Evolutionary conservation across 2,329 filamentous ascomycete species (phyloP).

Genomic region (Aspergillus bombycis): DNA sequence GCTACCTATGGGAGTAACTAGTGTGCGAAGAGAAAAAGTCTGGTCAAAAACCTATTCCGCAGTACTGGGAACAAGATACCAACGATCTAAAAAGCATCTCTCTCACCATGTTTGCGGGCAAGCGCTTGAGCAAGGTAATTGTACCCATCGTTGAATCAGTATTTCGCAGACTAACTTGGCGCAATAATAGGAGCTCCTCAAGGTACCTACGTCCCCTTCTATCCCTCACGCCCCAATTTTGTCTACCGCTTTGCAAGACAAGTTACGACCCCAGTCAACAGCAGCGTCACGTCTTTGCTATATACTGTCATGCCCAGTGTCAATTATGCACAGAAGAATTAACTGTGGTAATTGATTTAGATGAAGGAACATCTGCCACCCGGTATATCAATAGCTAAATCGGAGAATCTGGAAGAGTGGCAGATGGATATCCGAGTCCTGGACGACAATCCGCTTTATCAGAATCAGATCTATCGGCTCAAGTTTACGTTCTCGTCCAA

Average conservation of each 20-base stretch:
- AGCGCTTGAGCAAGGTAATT: constrained; percentile 51
- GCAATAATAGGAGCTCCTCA: constrained; percentile 54
- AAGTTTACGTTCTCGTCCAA: constrained; percentile 81
- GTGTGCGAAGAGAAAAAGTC: neutral
- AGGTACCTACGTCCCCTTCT: constrained; percentile 44
- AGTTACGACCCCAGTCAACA: neutral
- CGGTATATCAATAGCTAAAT: constrained; percentile 76
- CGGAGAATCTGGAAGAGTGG: constrained; percentile 88
- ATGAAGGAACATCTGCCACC: constrained; percentile 63
- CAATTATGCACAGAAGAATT: neutral
- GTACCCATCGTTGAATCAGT: neutral
- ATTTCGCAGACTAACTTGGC: constrained; percentile 25
- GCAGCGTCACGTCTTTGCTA: neutral
- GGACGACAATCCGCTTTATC: constrained; percentile 87
- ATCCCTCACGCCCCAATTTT: neutral
- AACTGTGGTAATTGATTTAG: constrained; percentile 34
- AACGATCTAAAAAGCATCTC: neutral
- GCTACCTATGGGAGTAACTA: neutral
- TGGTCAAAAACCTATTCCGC: neutral
- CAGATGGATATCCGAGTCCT: constrained; percentile 88
- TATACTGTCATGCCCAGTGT: neutral
- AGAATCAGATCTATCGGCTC: constrained; percentile 76
- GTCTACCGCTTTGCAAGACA: neutral
- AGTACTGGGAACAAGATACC: neutral
- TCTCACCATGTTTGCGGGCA: constrained; percentile 53